A percentile compares a stretch with the other conserved stretches of the same genome.
Conservation (phyloP, 2,329 filamentous ascomycete genomes). For the Aspergillus flavus region DNA sequence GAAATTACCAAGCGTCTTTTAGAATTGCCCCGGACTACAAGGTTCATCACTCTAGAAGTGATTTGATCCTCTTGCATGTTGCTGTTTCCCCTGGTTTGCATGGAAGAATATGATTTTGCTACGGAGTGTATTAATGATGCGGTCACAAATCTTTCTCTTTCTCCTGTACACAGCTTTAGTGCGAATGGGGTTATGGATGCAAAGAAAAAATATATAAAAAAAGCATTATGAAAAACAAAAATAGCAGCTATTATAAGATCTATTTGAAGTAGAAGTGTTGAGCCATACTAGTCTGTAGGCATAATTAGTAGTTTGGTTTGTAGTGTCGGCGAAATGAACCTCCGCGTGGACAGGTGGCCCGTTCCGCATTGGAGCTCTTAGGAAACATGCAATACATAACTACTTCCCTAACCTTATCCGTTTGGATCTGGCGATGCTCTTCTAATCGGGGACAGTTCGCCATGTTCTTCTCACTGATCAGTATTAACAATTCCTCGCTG, state of each 20-base stretch:
- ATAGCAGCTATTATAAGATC: conserved; percentile 7
- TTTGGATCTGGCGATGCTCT: conserved; percentile 9
- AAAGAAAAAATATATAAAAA: conserved; percentile 20
- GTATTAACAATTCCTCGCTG: conserved; percentile 22
- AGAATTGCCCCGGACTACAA: conserved; percentile 20
- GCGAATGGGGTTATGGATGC: conserved; percentile 17
- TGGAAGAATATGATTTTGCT: conserved; percentile 29
- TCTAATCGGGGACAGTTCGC: conserved; percentile 26
- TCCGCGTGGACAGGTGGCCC: conserved; percentile 44
- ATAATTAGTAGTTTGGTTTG: not conserved
- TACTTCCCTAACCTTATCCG: conserved; percentile 5
- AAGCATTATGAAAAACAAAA: conserved; percentile 15
- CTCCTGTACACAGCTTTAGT: conserved; percentile 37
- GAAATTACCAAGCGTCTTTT: conserved; percentile 29
- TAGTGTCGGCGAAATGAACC: conserved; percentile 38
- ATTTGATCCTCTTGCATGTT: conserved; percentile 9
- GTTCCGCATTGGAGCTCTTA: conserved; percentile 19
- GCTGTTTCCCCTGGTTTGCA: conserved; percentile 26
- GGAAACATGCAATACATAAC: not conserved
- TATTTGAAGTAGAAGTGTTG: conserved; percentile 8
- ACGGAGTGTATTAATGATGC: conserved; percentile 23
- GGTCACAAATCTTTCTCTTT: conserved; percentile 23
- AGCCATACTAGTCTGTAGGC: not conserved
- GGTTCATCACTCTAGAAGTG: conserved; percentile 11
- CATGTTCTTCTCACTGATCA: conserved; percentile 35